These are phyloP conservation scores for Suhomyces maxii DNA, from an alignment of 1,139 yeast species.

Conservation along the genomic window DNA sequence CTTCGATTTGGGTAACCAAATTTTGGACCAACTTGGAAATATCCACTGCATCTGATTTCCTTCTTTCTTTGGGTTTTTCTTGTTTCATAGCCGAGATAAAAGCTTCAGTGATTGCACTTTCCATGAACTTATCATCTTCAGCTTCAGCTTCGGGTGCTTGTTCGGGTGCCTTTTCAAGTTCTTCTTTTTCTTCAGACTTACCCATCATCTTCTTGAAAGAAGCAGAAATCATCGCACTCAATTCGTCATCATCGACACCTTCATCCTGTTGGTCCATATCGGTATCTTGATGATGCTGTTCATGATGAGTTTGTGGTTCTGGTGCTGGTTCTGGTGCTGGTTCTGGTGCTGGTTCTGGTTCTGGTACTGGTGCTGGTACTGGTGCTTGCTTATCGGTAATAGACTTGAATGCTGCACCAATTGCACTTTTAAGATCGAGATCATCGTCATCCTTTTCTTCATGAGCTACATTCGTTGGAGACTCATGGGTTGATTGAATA, in stretches of 20 bases:
- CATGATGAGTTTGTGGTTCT: constrained; percentile 1
- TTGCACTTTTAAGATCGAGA: constrained; percentile 26
- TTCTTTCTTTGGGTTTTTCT: background rate
- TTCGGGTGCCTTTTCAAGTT: background rate
- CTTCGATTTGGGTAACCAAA: constrained; percentile 22
- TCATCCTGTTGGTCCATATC: constrained; percentile 1
- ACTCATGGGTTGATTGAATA: background rate
- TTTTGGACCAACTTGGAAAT: constrained; percentile 24
- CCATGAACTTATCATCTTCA: constrained; percentile 21
- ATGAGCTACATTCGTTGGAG: background rate
- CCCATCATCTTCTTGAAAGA: constrained; percentile 17
- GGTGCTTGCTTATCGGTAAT: background rate
- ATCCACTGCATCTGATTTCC: constrained; percentile 13
- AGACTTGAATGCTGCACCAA: constrained; percentile 23
- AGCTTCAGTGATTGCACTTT: constrained; percentile 36
- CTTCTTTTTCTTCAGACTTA: constrained; percentile 4
- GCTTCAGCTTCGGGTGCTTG: background rate
- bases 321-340: background rate
- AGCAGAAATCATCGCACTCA: constrained; percentile 18
- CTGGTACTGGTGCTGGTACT: background rate
- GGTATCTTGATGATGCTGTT: background rate
- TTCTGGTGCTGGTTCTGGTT: background rate
- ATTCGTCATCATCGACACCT: constrained; percentile 15
- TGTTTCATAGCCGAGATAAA: constrained; percentile 28
- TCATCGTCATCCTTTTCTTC: constrained; percentile 14